Conservation (phyloP, 2,329 filamentous ascomycete genomes). For the Chrysosphaeria jannelii region DNA sequence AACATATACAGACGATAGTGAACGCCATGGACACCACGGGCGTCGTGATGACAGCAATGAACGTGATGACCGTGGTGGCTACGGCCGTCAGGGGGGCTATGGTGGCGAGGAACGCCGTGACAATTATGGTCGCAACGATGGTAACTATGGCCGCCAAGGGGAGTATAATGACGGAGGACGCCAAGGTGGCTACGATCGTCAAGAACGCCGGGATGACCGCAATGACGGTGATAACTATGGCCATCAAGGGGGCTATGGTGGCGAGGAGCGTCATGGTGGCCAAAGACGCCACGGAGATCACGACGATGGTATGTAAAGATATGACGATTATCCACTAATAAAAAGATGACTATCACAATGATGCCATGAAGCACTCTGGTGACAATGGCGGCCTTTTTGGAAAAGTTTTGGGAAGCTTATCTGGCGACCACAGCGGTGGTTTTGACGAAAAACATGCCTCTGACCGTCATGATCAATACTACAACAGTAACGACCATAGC, state of each 20-base stretch:
- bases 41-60: constrained; percentile 1
- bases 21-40: too few species aligned
- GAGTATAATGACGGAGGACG: constrained; percentile 2
- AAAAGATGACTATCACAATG: constrained; percentile 17
- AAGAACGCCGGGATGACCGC: neutral
- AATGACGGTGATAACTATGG: constrained; percentile 1
- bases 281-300: constrained; percentile 11
- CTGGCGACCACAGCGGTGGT: constrained; percentile 18
- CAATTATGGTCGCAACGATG: neutral
- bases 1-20: too few species aligned
- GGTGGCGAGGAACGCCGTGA: constrained; percentile 1
- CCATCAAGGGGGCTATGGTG: constrained; percentile 4
- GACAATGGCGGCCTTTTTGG: constrained; percentile 18
- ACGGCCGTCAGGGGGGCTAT: neutral
- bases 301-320: constrained; percentile 17
- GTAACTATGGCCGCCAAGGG: neutral
- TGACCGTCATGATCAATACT: constrained; percentile 41
- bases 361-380: constrained; percentile 12
- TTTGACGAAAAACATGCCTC: constrained; percentile 19
- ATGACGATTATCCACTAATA: constrained; percentile 12
- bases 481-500: constrained; percentile 25
- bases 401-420: constrained; percentile 15
- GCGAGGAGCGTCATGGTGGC: constrained; percentile 8
- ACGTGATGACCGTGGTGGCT: constrained; percentile 1
- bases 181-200: constrained; percentile 3